A percentile compares a stretch with the other conserved stretches of the same genome.
Conservation (phyloP, 2,329 filamentous ascomycete genomes). For the Helotiales sp. region DNA sequence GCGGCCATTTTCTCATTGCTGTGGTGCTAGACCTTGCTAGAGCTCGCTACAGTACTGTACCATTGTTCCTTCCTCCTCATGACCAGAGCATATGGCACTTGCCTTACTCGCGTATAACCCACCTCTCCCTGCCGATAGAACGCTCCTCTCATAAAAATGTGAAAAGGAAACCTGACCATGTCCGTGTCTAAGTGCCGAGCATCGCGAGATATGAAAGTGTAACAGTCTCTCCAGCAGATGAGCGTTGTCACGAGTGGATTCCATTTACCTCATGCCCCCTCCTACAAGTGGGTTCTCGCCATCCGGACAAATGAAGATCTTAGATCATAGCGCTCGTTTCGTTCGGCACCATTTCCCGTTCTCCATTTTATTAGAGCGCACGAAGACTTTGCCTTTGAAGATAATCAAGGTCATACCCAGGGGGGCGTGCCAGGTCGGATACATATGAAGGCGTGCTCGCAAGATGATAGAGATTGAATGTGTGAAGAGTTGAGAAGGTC, state of each 20-base stretch:
- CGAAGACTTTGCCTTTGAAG: not conserved
- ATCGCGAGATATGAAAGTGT: not conserved
- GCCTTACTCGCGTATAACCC: not conserved
- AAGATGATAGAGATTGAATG: not conserved
- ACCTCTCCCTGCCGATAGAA: too few relatives aligned
- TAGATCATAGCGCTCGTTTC: slow-evolving; percentile 2
- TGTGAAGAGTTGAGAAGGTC: not conserved
- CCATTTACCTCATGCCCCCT: slow-evolving; percentile 5
- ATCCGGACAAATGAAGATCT: not conserved
- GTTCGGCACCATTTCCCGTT: slow-evolving; percentile 1
- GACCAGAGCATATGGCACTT: not conserved
- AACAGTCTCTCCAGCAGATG: not conserved
- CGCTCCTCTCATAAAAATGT: not conserved
- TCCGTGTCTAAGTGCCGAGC: not conserved
- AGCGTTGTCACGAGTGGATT: not conserved
- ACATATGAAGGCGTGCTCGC: not conserved
- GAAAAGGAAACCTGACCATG: not conserved
- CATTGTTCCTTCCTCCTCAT: not conserved
- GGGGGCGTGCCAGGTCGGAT: too few relatives aligned
- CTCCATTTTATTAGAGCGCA: not conserved
- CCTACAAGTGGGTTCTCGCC: not conserved
- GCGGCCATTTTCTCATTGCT: not conserved
- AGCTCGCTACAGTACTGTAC: slow-evolving; percentile 1
- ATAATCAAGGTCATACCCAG: not conserved
- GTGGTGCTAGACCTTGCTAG: slow-evolving; percentile 1